Conservation (phyloP, 345 rosid species). For the Raphanus raphanistrum region DNA sequence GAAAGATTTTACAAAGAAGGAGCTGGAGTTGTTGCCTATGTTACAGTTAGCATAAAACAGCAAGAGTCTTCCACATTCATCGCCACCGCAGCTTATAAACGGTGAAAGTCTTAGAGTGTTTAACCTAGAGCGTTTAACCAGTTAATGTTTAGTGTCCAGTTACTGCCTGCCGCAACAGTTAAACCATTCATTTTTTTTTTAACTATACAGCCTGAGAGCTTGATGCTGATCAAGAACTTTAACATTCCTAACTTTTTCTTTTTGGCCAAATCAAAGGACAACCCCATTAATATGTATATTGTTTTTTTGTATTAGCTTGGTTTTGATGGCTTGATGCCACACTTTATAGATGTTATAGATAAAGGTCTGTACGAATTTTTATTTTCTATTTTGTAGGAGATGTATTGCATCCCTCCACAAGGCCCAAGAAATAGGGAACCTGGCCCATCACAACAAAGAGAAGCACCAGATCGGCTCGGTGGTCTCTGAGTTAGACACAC, state of each 20-base stretch:
- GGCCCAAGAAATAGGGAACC: too few species aligned
- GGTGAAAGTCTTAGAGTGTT: conserved; percentile 1
- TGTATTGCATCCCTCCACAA: too few species aligned
- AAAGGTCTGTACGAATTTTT: neutral
- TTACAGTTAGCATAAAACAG: conserved; percentile 83
- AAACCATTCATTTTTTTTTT: neutral
- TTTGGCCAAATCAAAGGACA: neutral
- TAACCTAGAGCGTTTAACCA: neutral
- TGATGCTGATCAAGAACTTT: conserved; percentile 9
- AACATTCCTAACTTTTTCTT: neutral
- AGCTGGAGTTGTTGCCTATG: conserved; percentile 87
- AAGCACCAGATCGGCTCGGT: too few species aligned
- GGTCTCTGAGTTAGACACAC: too few species aligned
- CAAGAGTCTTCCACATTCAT: conserved; percentile 62
- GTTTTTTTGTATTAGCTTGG: conserved; percentile 27
- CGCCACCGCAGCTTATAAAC: conserved; percentile 60
- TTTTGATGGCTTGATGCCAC: neutral
- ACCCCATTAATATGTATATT: conserved; percentile 16
- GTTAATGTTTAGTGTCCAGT: neutral
- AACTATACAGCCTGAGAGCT: conserved; percentile 24
- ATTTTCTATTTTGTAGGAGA: neutral
- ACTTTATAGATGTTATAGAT: conserved; percentile 6
- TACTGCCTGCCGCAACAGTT: neutral
- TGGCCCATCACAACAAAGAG: too few species aligned
- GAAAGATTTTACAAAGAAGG: conserved; percentile 89